A percentile compares a stretch with the other conserved stretches of the same genome.
These are phyloP conservation scores for Blastocystis sp. DNA, from an alignment of 352 stramenopile genomes.

Conservation along the genomic window DNA sequence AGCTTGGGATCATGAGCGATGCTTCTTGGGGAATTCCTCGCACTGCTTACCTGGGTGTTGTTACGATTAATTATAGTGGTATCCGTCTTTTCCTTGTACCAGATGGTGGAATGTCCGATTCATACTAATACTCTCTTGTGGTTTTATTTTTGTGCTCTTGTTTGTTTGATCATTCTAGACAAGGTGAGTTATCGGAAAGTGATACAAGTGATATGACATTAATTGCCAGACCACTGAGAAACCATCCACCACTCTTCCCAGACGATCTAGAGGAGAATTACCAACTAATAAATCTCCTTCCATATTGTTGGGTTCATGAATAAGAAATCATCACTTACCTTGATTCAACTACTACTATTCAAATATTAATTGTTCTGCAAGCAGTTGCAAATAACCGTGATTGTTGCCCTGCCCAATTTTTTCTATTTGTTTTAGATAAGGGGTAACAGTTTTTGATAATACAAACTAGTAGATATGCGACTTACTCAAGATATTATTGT, in stretches of 20 bases:
- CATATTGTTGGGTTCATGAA: not conserved
- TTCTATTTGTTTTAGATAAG: not conserved
- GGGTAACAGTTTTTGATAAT: not conserved
- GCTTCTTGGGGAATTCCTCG: conserved; percentile 73
- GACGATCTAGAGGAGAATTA: not conserved
- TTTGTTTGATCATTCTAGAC: not conserved
- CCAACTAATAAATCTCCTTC: not conserved
- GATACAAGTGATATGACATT: not conserved
- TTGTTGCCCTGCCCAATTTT: not conserved
- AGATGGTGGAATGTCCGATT: not conserved
- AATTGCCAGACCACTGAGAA: not conserved
- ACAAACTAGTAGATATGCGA: conserved; percentile 20
- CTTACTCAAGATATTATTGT: conserved; percentile 48
- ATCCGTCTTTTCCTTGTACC: conserved; percentile 58
- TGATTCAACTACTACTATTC: too few relatives aligned
- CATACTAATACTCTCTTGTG: not conserved
- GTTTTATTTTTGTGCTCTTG: not conserved
- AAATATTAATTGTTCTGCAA: too few relatives aligned
- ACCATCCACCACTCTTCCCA: not conserved
- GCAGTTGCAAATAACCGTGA: not conserved
- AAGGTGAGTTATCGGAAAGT: not conserved
- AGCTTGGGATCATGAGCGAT: conserved; percentile 73
- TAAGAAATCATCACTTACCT: not conserved
- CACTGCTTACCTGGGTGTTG: conserved; percentile 76
- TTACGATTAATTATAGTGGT: conserved; percentile 67